A percentile compares a stretch with the other conserved stretches of the same genome.
phyloP scores from a whole-genome alignment of 2,329 filamentous ascomycete genomes.

The Sordariomycetes sp. region DNA sequence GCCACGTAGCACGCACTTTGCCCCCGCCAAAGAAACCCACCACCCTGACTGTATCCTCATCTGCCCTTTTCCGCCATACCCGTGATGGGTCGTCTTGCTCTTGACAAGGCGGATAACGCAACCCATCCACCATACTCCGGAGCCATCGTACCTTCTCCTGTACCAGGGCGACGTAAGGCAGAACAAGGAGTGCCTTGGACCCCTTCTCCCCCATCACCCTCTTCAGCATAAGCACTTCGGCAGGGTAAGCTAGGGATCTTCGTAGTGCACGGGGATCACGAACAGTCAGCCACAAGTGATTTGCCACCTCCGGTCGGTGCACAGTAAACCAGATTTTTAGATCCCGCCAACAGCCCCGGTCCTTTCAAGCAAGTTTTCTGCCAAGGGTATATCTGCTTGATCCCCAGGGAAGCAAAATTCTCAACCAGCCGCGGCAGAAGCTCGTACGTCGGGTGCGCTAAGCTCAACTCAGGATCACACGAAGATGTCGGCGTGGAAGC shows the following conservation, averaged over 20 bases:
- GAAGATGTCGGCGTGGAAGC: constrained; percentile 43
- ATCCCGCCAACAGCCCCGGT: constrained; percentile 54
- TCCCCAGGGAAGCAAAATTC: constrained; percentile 59
- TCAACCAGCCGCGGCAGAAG: constrained; percentile 50
- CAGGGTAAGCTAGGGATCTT: neutral
- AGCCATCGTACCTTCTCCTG: constrained; percentile 74
- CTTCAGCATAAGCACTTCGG: constrained; percentile 52
- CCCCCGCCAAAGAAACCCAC: constrained; percentile 69
- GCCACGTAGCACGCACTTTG: constrained; percentile 57
- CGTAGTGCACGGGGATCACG: constrained; percentile 9
- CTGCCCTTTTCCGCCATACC: constrained; percentile 44
- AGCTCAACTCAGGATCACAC: constrained; percentile 45
- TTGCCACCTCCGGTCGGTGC: constrained; percentile 74
- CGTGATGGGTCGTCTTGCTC: constrained; percentile 19
- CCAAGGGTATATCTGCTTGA: constrained; percentile 69
- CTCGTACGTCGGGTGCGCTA: constrained; percentile 55
- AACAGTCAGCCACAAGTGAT: constrained; percentile 58
- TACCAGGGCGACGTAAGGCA: constrained; percentile 72
- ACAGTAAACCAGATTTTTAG: constrained; percentile 67
- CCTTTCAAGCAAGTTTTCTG: constrained; percentile 66
- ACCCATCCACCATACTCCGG: constrained; percentile 53
- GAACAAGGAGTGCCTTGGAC: constrained; percentile 61
- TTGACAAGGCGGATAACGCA: constrained; percentile 30
- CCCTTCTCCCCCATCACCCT: constrained; percentile 53
- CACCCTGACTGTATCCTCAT: constrained; percentile 53